A percentile compares a stretch with the other conserved stretches of the same genome.
phyloP scores from a whole-genome alignment of 2,329 filamentous ascomycete genomes.

The Parascedosporium putredinis region DNA sequence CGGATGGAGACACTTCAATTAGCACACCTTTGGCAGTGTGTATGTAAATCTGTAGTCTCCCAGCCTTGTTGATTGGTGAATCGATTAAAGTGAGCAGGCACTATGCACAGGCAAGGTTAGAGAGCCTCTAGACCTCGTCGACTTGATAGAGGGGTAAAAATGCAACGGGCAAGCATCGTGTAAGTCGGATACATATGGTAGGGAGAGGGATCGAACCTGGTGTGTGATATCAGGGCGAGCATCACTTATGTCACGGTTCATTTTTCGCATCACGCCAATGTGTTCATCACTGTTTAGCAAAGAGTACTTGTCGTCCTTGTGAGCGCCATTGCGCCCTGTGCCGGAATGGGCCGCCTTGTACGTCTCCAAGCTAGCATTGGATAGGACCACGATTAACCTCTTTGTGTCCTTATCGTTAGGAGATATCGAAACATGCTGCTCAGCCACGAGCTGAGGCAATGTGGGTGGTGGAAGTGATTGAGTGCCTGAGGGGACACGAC shows the following conservation, averaged over 20 bases:
- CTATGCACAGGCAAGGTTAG: slow-evolving; percentile 34
- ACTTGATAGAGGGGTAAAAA: too few species aligned
- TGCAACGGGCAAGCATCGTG: too few species aligned
- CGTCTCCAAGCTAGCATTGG: slow-evolving; percentile 94
- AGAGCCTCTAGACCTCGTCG: slow-evolving; percentile 13
- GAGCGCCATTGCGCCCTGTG: slow-evolving; percentile 49
- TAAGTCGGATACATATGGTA: neutral
- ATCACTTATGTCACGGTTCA: slow-evolving; percentile 97
- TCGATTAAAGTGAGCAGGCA: slow-evolving; percentile 94
- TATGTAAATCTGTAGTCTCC: slow-evolving; percentile 95
- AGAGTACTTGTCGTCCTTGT: slow-evolving; percentile 90
- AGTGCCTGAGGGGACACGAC: too few species aligned
- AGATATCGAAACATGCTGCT: slow-evolving; percentile 79
- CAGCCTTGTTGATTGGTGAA: slow-evolving; percentile 97
- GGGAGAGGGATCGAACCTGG: slow-evolving; percentile 56
- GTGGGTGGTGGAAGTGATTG: slow-evolving; percentile 90
- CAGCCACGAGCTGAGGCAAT: slow-evolving; percentile 83
- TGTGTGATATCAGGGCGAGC: slow-evolving; percentile 96
- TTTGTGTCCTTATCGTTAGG: slow-evolving; percentile 82
- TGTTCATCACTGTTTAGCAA: slow-evolving; percentile 98
- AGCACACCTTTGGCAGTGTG: slow-evolving; percentile 94
- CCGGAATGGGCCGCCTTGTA: slow-evolving; percentile 81
- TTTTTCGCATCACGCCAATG: slow-evolving; percentile 98
- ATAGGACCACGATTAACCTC: slow-evolving; percentile 88
- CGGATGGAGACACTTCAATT: slow-evolving; percentile 96